These are phyloP conservation scores for Boletus vinaceobasis DNA, from an alignment of 768 basidiomycete genomes.

Conservation along the genomic window DNA sequence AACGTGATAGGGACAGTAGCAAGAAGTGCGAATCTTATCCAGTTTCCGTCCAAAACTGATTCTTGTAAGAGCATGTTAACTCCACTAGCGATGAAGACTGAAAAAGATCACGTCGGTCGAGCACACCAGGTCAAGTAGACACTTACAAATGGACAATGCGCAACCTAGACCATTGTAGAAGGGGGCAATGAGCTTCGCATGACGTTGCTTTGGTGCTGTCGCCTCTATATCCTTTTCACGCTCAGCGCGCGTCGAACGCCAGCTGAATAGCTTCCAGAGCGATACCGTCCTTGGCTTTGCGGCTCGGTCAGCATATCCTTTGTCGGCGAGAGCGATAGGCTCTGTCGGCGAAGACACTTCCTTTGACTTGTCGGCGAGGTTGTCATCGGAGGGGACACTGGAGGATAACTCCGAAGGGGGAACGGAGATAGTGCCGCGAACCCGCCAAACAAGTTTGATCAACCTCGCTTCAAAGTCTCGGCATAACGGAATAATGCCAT, in stretches of 20 bases:
- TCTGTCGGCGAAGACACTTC: conserved; percentile 15
- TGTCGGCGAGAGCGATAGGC: conserved; percentile 5
- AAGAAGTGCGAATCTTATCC: conserved; percentile 62
- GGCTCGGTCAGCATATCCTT: neutral
- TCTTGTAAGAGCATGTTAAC: conserved; percentile 58
- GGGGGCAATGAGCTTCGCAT: conserved; percentile 65
- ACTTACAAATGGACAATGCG: conserved; percentile 62
- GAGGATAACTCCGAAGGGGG: conserved; percentile 39
- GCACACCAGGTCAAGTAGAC: neutral
- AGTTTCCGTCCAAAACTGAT: conserved; percentile 61
- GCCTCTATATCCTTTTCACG: conserved; percentile 50
- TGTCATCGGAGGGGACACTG: conserved; percentile 50
- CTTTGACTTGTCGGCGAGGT: conserved; percentile 49
- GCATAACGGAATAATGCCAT: conserved; percentile 72
- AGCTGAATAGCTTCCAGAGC: conserved; percentile 33
- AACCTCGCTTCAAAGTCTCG: conserved; percentile 72
- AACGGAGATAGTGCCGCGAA: conserved; percentile 36
- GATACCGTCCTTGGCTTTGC: neutral
- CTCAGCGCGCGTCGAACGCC: conserved; percentile 45
- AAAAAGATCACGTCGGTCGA: conserved; percentile 1
- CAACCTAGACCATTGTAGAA: conserved; percentile 69
- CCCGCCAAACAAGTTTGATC: conserved; percentile 77
- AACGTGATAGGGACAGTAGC: conserved; percentile 66
- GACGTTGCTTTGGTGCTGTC: conserved; percentile 39
- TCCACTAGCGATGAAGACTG: conserved; percentile 72